Conservation (phyloP, 139 green algal species). For the Haematococcus sp. region DNA sequence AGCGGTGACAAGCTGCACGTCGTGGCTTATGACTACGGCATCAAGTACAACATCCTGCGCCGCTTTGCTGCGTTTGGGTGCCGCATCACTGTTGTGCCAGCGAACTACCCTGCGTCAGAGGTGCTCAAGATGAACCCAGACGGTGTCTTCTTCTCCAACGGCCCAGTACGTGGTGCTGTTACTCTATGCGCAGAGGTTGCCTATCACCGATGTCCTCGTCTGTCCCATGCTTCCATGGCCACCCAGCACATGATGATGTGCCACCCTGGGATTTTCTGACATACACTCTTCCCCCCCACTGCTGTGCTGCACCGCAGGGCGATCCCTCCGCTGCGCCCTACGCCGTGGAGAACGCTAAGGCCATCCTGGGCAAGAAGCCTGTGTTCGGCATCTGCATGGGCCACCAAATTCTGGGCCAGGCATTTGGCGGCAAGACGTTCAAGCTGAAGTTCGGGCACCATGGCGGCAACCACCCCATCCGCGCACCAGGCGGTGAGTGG, state of each 20-base stretch:
- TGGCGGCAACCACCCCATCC: slow-evolving; percentile 98
- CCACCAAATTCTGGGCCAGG: slow-evolving; percentile 97
- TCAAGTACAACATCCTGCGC: slow-evolving; percentile 99
- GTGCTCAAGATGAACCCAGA: slow-evolving; percentile 96
- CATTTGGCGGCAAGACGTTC: slow-evolving; percentile 95
- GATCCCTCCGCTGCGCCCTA: slow-evolving; percentile 97
- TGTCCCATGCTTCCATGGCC: too few relatives aligned
- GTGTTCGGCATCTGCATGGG: slow-evolving; percentile 99
- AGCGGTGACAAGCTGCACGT: slow-evolving; percentile 55
- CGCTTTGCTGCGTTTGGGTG: slow-evolving; percentile 91
- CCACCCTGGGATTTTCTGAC: too few relatives aligned
- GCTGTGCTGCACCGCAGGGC: slow-evolving; percentile 56
- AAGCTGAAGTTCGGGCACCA: slow-evolving; percentile 99
- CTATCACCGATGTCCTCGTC: too few relatives aligned
- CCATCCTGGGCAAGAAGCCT: slow-evolving; percentile 92
- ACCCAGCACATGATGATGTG: too few relatives aligned
- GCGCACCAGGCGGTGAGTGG: slow-evolving; percentile 25
- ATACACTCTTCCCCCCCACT: not conserved
- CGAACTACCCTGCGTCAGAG: slow-evolving; percentile 82
- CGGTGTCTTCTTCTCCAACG: slow-evolving; percentile 97
- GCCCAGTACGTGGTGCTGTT: slow-evolving; percentile 70
- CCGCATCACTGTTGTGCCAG: slow-evolving; percentile 95
- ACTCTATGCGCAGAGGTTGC: too few relatives aligned
- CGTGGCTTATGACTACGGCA: slow-evolving; percentile 95
- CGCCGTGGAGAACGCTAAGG: slow-evolving; percentile 91